These are phyloP conservation scores for Vicia sativa DNA, from an alignment of 306 rosid species.

Conservation along the genomic window DNA sequence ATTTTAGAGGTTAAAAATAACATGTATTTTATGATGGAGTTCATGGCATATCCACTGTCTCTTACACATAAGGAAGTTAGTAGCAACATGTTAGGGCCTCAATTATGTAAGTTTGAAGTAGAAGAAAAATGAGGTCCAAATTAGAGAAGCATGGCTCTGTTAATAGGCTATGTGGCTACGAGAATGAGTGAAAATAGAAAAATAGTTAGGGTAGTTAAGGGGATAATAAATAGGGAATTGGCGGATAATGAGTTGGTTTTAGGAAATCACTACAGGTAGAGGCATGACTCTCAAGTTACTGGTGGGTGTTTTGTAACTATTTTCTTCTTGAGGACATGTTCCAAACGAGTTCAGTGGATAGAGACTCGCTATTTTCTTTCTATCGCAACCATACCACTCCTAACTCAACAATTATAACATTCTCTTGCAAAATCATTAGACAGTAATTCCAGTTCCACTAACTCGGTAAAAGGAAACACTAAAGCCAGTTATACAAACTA, in stretches of 20 bases:
- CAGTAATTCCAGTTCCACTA: neutral
- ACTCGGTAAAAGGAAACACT: neutral
- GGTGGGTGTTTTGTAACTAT: neutral
- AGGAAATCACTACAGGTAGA: neutral
- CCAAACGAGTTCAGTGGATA: neutral
- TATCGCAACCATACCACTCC: neutral
- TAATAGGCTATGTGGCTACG: neutral
- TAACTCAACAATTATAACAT: neutral
- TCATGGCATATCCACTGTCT: slow-evolving; percentile 11
- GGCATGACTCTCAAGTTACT: slow-evolving; percentile 5
- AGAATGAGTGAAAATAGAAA: slow-evolving; percentile 1
- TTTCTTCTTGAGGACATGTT: neutral
- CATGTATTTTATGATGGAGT: neutral
- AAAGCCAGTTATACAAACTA: neutral
- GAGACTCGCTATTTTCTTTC: neutral
- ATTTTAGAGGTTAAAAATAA: neutral
- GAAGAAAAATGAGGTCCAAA: neutral
- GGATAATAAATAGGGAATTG: slow-evolving; percentile 5
- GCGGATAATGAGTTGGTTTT: neutral
- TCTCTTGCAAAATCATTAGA: slow-evolving; percentile 10
- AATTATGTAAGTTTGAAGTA: neutral
- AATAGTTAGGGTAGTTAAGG: neutral
- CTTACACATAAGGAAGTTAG: neutral
- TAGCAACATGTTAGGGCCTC: slow-evolving; percentile 1
- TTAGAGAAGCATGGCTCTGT: neutral